A percentile compares a stretch with the other conserved stretches of the same genome.
Evolutionary conservation across 1,284 basidiomycete genomes (phyloP).

Genomic region (Mycocalia duriaeana): DNA sequence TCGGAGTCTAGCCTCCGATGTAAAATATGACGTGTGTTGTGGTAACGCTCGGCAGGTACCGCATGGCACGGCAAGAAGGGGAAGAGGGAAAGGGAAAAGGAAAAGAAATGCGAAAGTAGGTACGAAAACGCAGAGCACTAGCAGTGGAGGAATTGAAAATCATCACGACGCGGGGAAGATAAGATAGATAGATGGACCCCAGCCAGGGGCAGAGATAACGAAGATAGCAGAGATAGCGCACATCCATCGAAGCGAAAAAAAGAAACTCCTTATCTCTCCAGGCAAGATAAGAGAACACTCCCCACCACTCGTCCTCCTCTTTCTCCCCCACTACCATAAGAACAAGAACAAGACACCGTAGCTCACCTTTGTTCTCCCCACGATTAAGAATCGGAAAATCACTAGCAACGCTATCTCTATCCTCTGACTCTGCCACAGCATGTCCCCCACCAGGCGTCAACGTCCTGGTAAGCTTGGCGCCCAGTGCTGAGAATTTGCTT

Average conservation of each 20-base stretch:
- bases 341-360: too few species aligned
- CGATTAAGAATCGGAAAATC: too few species aligned
- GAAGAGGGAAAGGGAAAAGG: background rate
- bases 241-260: background rate
- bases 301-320: too few species aligned
- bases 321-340: too few species aligned
- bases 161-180: too few species aligned
- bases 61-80: background rate
- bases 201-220: conserved; percentile 4
- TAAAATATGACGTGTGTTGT: background rate
- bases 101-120: background rate
- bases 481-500: conserved; percentile 16
- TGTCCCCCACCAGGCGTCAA: too few species aligned
- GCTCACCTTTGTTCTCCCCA: too few species aligned
- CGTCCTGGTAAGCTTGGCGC: conserved; percentile 20
- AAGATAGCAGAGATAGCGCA: conserved; percentile 1
- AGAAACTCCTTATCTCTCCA: background rate
- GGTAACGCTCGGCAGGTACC: background rate
- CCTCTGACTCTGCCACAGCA: too few species aligned
- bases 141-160: too few species aligned
- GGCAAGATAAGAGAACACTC: too few species aligned
- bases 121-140: background rate
- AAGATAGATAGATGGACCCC: too few species aligned
- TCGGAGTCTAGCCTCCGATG: background rate
- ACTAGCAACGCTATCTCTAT: too few species aligned